Evolutionary conservation across 2,329 filamentous ascomycete species (phyloP), one percentile per base, ranked within the genome.

Genomic region (Macrophomina phaseolina): DNA sequence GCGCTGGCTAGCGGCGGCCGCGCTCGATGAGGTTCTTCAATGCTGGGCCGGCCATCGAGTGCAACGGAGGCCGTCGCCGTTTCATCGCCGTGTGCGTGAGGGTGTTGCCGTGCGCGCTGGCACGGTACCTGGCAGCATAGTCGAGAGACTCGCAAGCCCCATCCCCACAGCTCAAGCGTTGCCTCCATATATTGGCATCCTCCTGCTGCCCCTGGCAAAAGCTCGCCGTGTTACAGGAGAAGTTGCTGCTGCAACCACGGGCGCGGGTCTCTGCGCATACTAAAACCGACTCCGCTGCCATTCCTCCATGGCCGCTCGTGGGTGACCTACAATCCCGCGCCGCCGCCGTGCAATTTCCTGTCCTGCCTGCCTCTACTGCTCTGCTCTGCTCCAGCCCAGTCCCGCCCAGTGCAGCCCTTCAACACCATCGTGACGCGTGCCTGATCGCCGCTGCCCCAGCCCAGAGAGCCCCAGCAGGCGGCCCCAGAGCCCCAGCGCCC

Each of bases 51-150:
- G 45, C 58, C 64, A 60, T 66, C 65, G 51, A 64, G 77, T 79
- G 76, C 75, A 73, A 79, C 78, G 69, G 64, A 71, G 70, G 71
- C 70, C 55, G 36, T 74, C 70, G 72, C 72, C 76, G 75, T 77
- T 78, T 77, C 74, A 75, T 73, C 55, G 70, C 71, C 73, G 74
- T 70, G 71, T 74, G 72, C 69, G 72, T 71, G 68, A 73, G 74
- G 71, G 76, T 76, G 76, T 77, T 73, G 76, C 77, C 76, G 72
- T 72, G 72, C 72, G 73, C 73, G 73, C 75, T 77, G 69, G 78
- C 79, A 71, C 77, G 69, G 78, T 80, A 71, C 77, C 78, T 79
- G 76, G 77, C 74, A 75, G 72, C 72, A 73, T 69, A 73, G 69
- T 70, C 68, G 66, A 71, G 71, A 75, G 69, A 66, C 71, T 71